Percentiles rank a stretch among this genome's conserved stretches.
Conservation (phyloP, 2,329 filamentous ascomycete genomes). For the Epichloe elymi region DNA sequence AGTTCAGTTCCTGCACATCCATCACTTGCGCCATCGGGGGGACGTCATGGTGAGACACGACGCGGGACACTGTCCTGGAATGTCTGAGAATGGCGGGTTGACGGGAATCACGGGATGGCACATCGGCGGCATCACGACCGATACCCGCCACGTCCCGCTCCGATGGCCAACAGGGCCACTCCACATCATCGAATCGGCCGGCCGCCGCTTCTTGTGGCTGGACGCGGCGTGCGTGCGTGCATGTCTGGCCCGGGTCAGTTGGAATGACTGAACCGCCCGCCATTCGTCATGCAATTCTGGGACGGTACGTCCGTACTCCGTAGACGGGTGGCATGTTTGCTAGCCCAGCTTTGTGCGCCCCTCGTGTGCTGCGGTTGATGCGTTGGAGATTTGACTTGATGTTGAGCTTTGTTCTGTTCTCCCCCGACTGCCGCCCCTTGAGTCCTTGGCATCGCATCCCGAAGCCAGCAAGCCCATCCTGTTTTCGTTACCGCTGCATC, state of each 20-base stretch:
- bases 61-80: background rate
- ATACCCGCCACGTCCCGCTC: background rate
- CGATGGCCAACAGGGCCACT: too few species aligned
- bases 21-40: background rate
- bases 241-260: too few species aligned
- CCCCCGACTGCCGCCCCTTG: background rate
- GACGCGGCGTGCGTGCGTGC: too few species aligned
- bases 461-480: background rate
- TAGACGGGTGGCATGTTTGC: background rate
- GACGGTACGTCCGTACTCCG: background rate
- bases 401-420: background rate
- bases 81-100: background rate
- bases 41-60: background rate
- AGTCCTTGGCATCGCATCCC: background rate
- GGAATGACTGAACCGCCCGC: background rate
- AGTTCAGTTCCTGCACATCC: background rate
- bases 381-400: too few species aligned
- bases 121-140: slow-evolving; percentile 1
- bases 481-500: background rate
- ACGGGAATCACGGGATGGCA: too few species aligned
- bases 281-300: background rate
- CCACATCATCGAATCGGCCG: background rate
- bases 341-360: background rate
- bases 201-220: background rate
- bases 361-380: too few species aligned